Evolutionary conservation across 805 yeast genomes (phyloP), one percentile per base, ranked within the genome.

Genomic region (Tetrapisispora fleetii): DNA sequence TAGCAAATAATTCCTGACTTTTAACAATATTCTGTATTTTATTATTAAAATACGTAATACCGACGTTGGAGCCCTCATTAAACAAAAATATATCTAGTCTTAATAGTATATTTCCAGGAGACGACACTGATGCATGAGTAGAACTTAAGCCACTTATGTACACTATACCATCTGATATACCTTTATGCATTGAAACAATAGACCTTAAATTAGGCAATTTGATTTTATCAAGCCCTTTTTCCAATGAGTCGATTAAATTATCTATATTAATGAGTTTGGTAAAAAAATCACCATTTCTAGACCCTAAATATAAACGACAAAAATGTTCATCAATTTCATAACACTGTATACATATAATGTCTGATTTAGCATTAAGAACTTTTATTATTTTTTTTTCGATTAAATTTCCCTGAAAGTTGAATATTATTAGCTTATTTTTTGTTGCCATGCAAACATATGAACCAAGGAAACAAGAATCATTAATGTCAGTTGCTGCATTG

Each of bases 1-100:
- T 45, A 4, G 48, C 37, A 22, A 58, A 52, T 2, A 57, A 21
- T 45, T 61, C 65, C 2, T 47, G 52, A 1, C 51, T 55, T 21
- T 42, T 53, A 2, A 60, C 51, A n/a, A 59, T 17, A 43, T 57
- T 58, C 4, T 19, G 37, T 42, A 57, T 49, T 5, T 52, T 36
- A 2, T 62, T 56, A 30, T 52, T 49, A 8, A 60, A 46, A 8
- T 18, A 36, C 2, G 41, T 37, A n/a, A 48, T 32, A 2, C 27
- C 46, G 3, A 18, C 3, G 4, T 4, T n/a, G 13, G 13, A 1
- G 27, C 4, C 4, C 14, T 17, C 13, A 18, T 18, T 18, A 27
- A 17, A 27, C 5, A 36, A 14, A 9, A 37, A 18, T 37, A 37
- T 24, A 28, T 43, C 46, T 27, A 43, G 14, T 27, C 32, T 36